Conservation (phyloP, 768 basidiomycete genomes). For the Leccinellum rugosiceps region DNA sequence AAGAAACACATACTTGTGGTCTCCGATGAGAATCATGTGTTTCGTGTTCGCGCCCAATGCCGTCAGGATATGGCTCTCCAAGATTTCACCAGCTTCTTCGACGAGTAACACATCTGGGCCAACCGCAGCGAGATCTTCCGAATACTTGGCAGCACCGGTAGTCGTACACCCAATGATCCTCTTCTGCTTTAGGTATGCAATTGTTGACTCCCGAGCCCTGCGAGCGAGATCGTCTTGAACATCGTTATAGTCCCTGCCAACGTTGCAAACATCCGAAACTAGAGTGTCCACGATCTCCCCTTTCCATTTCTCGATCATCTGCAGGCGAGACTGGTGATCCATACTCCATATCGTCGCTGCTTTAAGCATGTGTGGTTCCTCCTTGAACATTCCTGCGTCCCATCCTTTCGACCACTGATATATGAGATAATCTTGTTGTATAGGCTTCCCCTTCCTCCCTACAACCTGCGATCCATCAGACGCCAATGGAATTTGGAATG, state of each 20-base stretch:
- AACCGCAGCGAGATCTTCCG: conserved; percentile 42
- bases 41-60: conserved; percentile 46
- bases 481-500: conserved; percentile 43
- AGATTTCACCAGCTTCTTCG: conserved; percentile 72
- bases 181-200: conserved; percentile 40
- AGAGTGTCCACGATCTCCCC: conserved; percentile 33
- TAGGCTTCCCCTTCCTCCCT: conserved; percentile 36
- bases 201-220: conserved; percentile 35
- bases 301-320: conserved; percentile 35
- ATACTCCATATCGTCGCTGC: conserved; percentile 38
- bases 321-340: conserved; percentile 28
- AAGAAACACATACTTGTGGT: conserved; percentile 53
- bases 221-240: conserved; percentile 35
- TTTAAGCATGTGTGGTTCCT: conserved; percentile 20
- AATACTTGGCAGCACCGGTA: conserved; percentile 65
- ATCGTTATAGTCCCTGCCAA: conserved; percentile 40
- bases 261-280: conserved; percentile 33
- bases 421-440: conserved; percentile 42
- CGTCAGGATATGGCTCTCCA: conserved; percentile 66
- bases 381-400: conserved; percentile 43
- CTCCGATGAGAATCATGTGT: conserved; percentile 67
- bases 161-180: conserved; percentile 70
- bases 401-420: conserved; percentile 44
- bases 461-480: conserved; percentile 44
- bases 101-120: conserved; percentile 56